These are phyloP conservation scores for Sugiyamaella boreocaroliniensis DNA, from an alignment of 805 yeast species.

Conservation along the genomic window DNA sequence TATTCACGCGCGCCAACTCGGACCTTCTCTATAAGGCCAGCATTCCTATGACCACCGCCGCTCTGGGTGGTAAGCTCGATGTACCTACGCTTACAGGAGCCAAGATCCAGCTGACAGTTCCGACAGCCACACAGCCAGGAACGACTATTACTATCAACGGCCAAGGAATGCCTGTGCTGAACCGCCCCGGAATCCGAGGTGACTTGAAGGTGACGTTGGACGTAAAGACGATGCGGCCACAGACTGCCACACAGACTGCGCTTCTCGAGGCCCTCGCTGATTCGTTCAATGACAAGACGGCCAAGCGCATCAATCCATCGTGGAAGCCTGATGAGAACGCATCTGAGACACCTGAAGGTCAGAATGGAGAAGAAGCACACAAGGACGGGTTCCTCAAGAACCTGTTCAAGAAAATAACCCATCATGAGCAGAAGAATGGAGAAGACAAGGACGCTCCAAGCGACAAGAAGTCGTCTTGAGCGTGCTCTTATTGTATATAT, in stretches of 20 bases:
- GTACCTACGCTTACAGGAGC: conserved; percentile 82
- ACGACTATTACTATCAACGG: conserved; percentile 69
- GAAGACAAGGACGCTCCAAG: too few species aligned
- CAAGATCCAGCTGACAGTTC: conserved; percentile 66
- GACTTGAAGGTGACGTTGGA: conserved; percentile 69
- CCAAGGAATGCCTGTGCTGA: conserved; percentile 73
- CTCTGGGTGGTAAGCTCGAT: conserved; percentile 83
- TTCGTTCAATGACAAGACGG: conserved; percentile 71
- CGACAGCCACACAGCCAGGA: conserved; percentile 79
- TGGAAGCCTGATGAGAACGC: conserved; percentile 3
- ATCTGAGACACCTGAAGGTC: background rate
- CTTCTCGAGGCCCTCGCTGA: conserved; percentile 92
- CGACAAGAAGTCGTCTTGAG: too few species aligned
- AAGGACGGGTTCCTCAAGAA: conserved; percentile 29
- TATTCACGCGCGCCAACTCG: conserved; percentile 58
- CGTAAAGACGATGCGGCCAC: conserved; percentile 67
- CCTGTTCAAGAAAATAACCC: conserved; percentile 28
- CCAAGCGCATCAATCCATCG: conserved; percentile 49
- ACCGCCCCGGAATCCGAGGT: conserved; percentile 57
- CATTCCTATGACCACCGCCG: conserved; percentile 92
- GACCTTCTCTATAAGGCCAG: conserved; percentile 60
- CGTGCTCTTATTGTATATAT: too few species aligned
- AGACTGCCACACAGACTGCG: conserved; percentile 78
- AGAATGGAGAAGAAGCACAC: conserved; percentile 3
- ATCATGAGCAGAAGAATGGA: conserved; percentile 17